Evolutionary conservation across 2,329 filamentous ascomycete genomes (phyloP).

Genomic region (Setomelanomma holmii): DNA sequence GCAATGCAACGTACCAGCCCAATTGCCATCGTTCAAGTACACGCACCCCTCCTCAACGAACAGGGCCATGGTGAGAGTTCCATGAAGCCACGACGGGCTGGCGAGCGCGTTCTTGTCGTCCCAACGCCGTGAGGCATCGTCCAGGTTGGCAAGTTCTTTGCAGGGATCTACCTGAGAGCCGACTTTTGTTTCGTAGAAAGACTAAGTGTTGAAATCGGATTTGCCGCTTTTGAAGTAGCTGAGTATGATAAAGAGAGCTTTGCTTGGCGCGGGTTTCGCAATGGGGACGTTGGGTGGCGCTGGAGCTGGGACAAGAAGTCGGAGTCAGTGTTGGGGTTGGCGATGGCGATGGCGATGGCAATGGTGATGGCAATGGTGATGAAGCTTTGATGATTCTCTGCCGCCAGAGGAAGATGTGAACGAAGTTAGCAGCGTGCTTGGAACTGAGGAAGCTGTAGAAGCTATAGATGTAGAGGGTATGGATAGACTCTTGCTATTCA

Average conservation of each 20-base stretch:
- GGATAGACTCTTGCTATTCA: not conserved
- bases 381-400: too few species aligned
- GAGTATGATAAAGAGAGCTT: slow-evolving; percentile 1
- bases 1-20: not conserved
- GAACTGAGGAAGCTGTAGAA: not conserved
- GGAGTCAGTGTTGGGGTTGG: not conserved
- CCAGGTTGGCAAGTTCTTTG: not conserved
- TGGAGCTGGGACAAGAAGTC: not conserved
- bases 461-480: not conserved
- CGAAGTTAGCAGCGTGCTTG: not conserved
- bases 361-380: not conserved
- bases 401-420: not conserved
- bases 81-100: not conserved
- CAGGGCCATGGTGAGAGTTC: not conserved
- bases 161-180: slow-evolving; percentile 1
- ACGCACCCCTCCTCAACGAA: not conserved
- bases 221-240: not conserved
- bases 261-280: slow-evolving; percentile 1
- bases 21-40: slow-evolving; percentile 1
- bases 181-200: not conserved
- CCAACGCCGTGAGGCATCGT: not conserved
- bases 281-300: too few species aligned
- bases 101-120: not conserved
- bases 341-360: not conserved
- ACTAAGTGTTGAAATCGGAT: not conserved